Conservation (phyloP, 768 basidiomycete species). For the Pleurotus tuber-regium region DNA sequence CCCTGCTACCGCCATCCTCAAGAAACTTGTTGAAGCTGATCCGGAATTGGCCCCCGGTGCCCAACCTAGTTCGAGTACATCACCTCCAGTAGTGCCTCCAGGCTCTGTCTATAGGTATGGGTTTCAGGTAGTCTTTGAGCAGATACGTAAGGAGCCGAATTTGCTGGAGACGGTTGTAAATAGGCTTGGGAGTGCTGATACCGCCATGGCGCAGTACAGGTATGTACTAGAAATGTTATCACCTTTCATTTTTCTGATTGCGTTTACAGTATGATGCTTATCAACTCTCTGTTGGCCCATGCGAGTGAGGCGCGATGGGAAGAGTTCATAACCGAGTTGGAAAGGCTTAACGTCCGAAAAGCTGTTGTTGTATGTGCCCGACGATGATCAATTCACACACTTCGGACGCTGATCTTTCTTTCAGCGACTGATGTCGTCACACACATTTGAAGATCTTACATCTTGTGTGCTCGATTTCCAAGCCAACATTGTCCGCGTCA, state of each 20-base stretch:
- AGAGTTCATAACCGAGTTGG: conserved; percentile 72
- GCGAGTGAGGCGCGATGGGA: conserved; percentile 79
- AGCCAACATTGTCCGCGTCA: conserved; percentile 77
- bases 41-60: conserved; percentile 63
- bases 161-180: conserved; percentile 82
- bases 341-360: conserved; percentile 74
- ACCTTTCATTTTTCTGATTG: conserved; percentile 13
- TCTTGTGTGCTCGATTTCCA: conserved; percentile 88
- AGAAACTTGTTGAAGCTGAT: conserved; percentile 86
- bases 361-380: conserved; percentile 70
- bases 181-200: conserved; percentile 77
- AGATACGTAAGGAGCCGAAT: conserved; percentile 71
- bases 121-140: conserved; percentile 78
- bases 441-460: conserved; percentile 76
- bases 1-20: conserved; percentile 87
- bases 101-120: conserved; percentile 83
- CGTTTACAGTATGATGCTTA: conserved; percentile 73
- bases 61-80: conserved; percentile 58
- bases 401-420: conserved; percentile 5
- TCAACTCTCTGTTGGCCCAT: conserved; percentile 81
- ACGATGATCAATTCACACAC: neutral
- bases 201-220: conserved; percentile 85
- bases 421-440: conserved; percentile 80
- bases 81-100: conserved; percentile 48
- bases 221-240: conserved; percentile 21